Evolutionary conservation across 2,329 filamentous ascomycete genomes (phyloP).

Genomic region (Aspergillus sp.): DNA sequence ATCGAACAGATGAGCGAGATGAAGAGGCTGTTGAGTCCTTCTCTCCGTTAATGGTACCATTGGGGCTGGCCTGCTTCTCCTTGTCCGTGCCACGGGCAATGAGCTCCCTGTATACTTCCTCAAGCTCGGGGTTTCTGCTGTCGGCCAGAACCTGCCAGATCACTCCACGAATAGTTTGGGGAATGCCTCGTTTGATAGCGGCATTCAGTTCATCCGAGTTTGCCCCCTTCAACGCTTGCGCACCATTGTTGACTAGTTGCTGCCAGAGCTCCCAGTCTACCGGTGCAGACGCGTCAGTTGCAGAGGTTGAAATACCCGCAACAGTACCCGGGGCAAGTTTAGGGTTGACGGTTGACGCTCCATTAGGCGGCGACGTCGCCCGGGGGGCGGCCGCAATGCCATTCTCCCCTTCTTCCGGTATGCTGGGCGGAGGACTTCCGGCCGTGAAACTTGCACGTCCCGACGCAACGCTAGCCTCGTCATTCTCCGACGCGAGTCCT

Average conservation of each 20-base stretch:
- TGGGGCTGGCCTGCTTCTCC: constrained; percentile 61
- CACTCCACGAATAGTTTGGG: constrained; percentile 92
- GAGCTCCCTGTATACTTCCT: constrained; percentile 81
- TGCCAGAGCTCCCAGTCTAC: constrained; percentile 99
- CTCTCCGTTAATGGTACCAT: constrained; percentile 58
- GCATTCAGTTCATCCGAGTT: constrained; percentile 86
- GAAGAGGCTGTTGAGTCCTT: constrained; percentile 67
- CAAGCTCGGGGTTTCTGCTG: constrained; percentile 89
- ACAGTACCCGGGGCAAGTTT: constrained; percentile 82
- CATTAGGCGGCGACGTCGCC: constrained; percentile 45
- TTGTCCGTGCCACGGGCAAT: constrained; percentile 78
- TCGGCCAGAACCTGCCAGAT: constrained; percentile 98
- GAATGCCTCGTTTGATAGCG: constrained; percentile 91
- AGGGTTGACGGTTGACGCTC: constrained; percentile 67
- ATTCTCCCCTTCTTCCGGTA: constrained; percentile 51
- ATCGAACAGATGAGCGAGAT: constrained; percentile 82
- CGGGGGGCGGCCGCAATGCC: constrained; percentile 33
- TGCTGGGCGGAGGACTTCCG: constrained; percentile 52
- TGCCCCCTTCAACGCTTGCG: constrained; percentile 80
- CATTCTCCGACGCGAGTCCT: constrained; percentile 60
- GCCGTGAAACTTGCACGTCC: constrained; percentile 46
- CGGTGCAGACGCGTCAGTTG: constrained; percentile 63
- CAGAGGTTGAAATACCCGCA: constrained; percentile 73
- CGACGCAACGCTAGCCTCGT: constrained; percentile 54
- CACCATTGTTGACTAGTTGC: constrained; percentile 89